Conservation (phyloP, 495 filamentous ascomycete species). For the Thozetella sp. region DNA sequence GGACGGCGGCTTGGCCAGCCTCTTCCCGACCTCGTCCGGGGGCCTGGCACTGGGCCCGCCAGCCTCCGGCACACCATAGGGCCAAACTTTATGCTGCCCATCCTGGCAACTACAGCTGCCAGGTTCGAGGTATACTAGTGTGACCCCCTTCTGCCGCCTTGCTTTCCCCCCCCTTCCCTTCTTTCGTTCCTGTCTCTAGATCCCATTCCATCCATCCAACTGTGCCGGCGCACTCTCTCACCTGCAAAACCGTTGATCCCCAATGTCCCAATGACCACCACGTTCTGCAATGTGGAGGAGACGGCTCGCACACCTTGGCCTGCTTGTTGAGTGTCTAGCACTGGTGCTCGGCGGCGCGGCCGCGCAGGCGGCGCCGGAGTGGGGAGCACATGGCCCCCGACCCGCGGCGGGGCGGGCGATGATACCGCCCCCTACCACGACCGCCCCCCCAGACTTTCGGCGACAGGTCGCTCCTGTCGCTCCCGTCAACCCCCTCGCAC, state of each 20-base stretch:
- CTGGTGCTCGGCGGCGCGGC: not conserved
- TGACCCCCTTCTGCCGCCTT: not conserved
- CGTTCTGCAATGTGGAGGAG: not conserved
- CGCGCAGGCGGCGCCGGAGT: not conserved
- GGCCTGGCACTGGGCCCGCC: not conserved
- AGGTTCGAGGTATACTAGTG: not conserved
- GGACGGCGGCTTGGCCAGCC: not conserved
- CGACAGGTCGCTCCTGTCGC: too few species aligned
- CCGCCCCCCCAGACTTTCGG: not conserved
- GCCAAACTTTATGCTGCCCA: not conserved
- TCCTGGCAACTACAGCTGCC: not conserved
- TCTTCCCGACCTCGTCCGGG: not conserved
- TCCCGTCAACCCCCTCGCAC: not conserved
- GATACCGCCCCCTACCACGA: not conserved
- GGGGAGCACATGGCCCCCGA: not conserved
- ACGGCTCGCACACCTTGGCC: not conserved
- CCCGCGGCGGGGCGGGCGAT: not conserved
- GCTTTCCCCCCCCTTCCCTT: not conserved
- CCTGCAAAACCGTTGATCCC: too few species aligned
- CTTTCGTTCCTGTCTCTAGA: not conserved
- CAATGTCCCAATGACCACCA: not conserved
- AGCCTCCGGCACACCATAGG: not conserved
- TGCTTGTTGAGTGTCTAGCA: not conserved
- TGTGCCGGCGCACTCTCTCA: too few species aligned
- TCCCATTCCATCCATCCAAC: not conserved